Evolutionary conservation across 176 grass and related monocot species (phyloP), one percentile per base, ranked within the genome.

Genomic region (Tillandsia leiboldiana): DNA sequence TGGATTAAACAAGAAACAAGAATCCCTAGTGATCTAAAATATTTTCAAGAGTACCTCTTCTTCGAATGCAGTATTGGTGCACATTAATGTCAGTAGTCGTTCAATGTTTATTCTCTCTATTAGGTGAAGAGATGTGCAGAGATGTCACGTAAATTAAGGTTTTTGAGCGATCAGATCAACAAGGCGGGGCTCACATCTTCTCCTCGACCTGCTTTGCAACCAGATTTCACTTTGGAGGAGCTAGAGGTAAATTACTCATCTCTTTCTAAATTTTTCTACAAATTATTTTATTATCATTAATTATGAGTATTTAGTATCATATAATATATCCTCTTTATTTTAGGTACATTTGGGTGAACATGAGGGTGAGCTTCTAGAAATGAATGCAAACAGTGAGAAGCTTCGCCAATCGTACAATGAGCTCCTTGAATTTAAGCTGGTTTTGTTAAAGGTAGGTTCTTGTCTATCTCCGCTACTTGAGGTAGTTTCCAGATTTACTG

Each of bases 341-440:
- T 69, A 99, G 95, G 83, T 78, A 63, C 77, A 79, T 79, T 83
- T 94, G 83, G 75, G 78, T 70, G 90, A 99, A 70, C 87, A 99
- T 84, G 95, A 99, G 68, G 72, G 82, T 71, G 95, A 99, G 68
- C 77, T 99, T 81, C 87, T 93, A 70, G 95, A 99, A 84, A 90
- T 99, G 87, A 99, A 90, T 67, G 72, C 77, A 58, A 99, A 99
- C 51, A 88, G 80, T 76, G 95, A 86, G 72, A 91, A 90, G 68
- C 73, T 99, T 52, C 87, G 53, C 52, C 95, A 88, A 49, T 83
- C 87, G 77, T 99, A 88, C 77, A 99, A 94, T 68, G 95, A 99
- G 72, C 95, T 99, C 75, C 80, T 99, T 82, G 95, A 99, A 82
- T 99, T 88, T 84, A 99, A 99, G 82, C 73, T 90, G 75, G 95